Evolutionary conservation across 495 filamentous ascomycete genomes (phyloP).

Genomic region (Amniculicola lignicola): DNA sequence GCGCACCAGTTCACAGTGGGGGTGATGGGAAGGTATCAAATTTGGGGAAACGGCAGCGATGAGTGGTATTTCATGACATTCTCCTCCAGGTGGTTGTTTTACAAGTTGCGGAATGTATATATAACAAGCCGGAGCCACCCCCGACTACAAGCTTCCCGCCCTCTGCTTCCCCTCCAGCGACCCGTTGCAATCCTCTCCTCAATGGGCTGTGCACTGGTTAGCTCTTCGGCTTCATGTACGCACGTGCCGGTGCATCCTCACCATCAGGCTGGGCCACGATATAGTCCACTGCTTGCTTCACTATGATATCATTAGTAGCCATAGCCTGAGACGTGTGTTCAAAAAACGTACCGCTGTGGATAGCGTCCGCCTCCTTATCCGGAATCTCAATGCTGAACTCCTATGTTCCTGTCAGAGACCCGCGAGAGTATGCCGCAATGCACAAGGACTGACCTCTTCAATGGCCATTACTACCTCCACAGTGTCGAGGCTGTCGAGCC

Average conservation of each 20-base stretch:
- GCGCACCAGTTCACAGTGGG: no score
- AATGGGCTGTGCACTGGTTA: constrained; percentile 39
- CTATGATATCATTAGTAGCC: constrained; percentile 50
- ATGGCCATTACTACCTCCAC: constrained; percentile 99
- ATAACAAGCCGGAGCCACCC: constrained; percentile 22
- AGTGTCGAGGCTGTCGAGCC: constrained; percentile 92
- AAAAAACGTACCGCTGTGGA: constrained; percentile 84
- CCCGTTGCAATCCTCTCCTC: not conserved
- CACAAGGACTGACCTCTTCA: constrained; percentile 73
- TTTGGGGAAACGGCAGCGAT: no score
- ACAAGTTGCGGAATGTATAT: constrained; percentile 33
- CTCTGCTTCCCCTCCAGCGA: not conserved
- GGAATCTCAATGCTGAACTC: constrained; percentile 99
- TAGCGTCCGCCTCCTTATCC: constrained; percentile 95
- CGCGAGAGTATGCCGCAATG: not conserved
- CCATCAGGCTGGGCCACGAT: constrained; percentile 92
- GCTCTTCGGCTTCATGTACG: constrained; percentile 1
- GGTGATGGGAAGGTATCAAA: no score
- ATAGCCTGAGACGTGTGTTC: not conserved
- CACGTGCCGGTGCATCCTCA: constrained; percentile 30
- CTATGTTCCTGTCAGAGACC: constrained; percentile 51
- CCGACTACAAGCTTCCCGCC: constrained; percentile 13
- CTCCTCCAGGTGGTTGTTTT: constrained; percentile 26
- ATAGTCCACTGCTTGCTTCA: constrained; percentile 93
- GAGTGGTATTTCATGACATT: constrained; percentile 18